These are phyloP conservation scores for Tricholoma terreum DNA, from an alignment of 768 basidiomycete genomes.

Conservation along the genomic window DNA sequence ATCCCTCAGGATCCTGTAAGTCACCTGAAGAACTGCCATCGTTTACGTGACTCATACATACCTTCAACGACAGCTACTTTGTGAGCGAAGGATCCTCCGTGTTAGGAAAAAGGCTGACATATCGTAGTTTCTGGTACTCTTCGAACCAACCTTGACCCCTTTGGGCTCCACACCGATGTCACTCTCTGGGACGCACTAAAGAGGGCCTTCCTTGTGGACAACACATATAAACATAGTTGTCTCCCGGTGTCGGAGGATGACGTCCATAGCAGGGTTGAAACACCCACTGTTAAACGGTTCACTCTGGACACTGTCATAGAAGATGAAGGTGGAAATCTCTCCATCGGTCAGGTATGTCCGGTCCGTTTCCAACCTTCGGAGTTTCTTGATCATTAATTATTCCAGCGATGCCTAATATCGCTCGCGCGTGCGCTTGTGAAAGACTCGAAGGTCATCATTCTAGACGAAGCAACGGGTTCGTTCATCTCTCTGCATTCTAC, in stretches of 20 bases:
- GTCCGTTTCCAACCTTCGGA: no score
- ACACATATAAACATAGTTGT: constrained; percentile 29
- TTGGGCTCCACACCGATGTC: constrained; percentile 74
- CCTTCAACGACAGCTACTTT: constrained; percentile 51
- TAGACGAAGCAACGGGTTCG: constrained; percentile 85
- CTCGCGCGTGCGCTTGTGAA: constrained; percentile 89
- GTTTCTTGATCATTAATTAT: not conserved
- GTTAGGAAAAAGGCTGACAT: not conserved
- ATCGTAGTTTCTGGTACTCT: constrained; percentile 72
- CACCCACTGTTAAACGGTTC: constrained; percentile 59
- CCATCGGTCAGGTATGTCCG: constrained; percentile 57
- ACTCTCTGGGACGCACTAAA: constrained; percentile 85
- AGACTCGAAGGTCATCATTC: constrained; percentile 76
- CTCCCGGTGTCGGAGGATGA: constrained; percentile 28
- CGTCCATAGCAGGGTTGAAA: constrained; percentile 38
- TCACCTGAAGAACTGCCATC: constrained; percentile 11
- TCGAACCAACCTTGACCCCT: constrained; percentile 87
- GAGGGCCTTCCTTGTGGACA: constrained; percentile 78
- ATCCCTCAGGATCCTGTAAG: constrained; percentile 82
- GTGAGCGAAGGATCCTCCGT: constrained; percentile 26
- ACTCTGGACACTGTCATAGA: constrained; percentile 82
- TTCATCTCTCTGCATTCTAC: not conserved
- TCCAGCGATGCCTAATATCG: constrained; percentile 75
- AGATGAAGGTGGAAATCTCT: constrained; percentile 83
- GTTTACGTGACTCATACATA: no score